These are phyloP conservation scores for Botrytis medusae DNA, from an alignment of 2,329 filamentous ascomycete species.

Conservation along the genomic window DNA sequence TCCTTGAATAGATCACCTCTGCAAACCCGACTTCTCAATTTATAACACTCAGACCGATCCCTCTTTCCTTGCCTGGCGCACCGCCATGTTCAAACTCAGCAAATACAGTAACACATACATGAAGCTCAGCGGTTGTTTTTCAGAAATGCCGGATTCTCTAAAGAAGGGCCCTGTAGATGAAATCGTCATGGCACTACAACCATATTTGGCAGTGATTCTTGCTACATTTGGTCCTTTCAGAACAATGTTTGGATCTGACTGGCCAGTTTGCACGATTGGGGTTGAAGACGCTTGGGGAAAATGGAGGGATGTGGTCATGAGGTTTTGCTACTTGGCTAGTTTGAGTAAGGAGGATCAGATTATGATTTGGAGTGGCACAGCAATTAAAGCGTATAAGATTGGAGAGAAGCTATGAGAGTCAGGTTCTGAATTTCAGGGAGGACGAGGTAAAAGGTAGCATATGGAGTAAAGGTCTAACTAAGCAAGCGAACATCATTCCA, in stretches of 20 bases:
- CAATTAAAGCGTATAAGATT: conserved; percentile 67
- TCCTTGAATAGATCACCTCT: conserved; percentile 69
- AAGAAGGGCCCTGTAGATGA: conserved; percentile 50
- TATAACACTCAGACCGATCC: conserved; percentile 49
- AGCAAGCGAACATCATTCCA: background rate
- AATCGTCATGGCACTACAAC: conserved; percentile 62
- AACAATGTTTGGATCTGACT: conserved; percentile 90
- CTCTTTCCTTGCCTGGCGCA: conserved; percentile 65
- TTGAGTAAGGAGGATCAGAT: conserved; percentile 61
- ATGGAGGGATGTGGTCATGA: conserved; percentile 72
- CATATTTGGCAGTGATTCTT: conserved; percentile 72
- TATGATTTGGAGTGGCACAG: conserved; percentile 72
- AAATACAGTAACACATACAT: conserved; percentile 70
- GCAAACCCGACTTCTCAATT: conserved; percentile 77
- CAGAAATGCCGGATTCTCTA: conserved; percentile 65
- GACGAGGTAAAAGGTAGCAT: background rate
- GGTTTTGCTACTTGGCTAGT: conserved; percentile 62
- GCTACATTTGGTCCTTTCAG: conserved; percentile 68
- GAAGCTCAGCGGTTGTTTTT: conserved; percentile 87
- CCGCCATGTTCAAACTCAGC: conserved; percentile 66
- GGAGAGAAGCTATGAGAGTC: conserved; percentile 32
- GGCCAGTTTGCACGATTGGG: conserved; percentile 83
- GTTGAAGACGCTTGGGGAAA: conserved; percentile 63
- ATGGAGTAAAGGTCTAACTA: background rate
- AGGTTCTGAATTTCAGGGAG: background rate